Percentiles rank a stretch among this genome's conserved stretches.
Conservation (phyloP, 805 yeast genomes). For the Yarrowia bubula region DNA sequence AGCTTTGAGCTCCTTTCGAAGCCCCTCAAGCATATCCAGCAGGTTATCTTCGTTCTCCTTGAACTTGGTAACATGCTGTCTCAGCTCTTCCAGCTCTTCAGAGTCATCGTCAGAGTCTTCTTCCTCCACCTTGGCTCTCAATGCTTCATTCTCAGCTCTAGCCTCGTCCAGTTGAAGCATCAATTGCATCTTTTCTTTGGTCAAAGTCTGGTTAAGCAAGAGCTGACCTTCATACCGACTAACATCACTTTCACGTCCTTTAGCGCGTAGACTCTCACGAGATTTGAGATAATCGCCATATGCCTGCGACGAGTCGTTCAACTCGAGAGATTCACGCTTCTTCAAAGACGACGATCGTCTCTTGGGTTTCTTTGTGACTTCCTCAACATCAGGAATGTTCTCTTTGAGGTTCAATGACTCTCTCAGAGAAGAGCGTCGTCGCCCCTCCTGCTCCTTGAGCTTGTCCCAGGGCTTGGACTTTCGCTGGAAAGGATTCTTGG, state of each 20-base stretch:
- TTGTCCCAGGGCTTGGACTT: conserved; percentile 23
- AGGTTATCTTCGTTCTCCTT: conserved; percentile 2
- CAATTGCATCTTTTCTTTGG: conserved; percentile 13
- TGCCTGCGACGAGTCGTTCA: not conserved
- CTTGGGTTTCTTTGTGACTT: not conserved
- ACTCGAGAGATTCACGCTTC: not conserved
- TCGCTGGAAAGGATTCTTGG: conserved; percentile 9
- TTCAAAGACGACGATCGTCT: not conserved
- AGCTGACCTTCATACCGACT: conserved; percentile 10
- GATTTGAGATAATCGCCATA: conserved; percentile 20
- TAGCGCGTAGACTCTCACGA: not conserved
- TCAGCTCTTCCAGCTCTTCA: not conserved
- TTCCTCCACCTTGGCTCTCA: not conserved
- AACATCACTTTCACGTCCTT: conserved; percentile 8
- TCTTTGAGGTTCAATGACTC: not conserved
- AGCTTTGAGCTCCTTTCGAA: not conserved
- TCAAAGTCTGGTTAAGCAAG: not conserved
- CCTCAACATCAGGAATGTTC: not conserved
- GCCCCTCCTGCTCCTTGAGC: conserved; percentile 13
- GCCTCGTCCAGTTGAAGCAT: conserved; percentile 6
- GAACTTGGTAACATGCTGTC: not conserved
- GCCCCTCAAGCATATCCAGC: not conserved
- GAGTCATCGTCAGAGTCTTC: not conserved
- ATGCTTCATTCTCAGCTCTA: not conserved
- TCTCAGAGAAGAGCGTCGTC: not conserved